These are phyloP conservation scores for Saprolegnia parasitica DNA, from an alignment of 352 stramenopile species.

Conservation along the genomic window DNA sequence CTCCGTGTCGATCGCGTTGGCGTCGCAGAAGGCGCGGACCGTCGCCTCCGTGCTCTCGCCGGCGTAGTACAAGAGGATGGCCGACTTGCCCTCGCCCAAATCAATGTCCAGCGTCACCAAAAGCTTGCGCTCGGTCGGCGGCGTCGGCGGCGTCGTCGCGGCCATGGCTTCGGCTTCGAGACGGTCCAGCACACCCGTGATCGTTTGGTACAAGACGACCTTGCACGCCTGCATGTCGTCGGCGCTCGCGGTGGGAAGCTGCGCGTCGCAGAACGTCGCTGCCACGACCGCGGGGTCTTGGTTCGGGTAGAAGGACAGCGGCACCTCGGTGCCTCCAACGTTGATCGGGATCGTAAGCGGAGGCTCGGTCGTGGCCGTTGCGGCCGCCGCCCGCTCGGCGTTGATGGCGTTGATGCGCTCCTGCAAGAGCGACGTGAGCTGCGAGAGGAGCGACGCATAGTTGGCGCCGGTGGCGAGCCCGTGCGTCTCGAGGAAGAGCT, in stretches of 20 bases:
- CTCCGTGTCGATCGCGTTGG: constrained; percentile 45
- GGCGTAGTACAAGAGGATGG: constrained; percentile 43
- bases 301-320: constrained; percentile 61
- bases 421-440: constrained; percentile 36
- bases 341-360: constrained; percentile 59
- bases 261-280: constrained; percentile 69
- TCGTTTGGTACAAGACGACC: constrained; percentile 44
- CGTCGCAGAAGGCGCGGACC: constrained; percentile 52
- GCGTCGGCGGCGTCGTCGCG: constrained; percentile 25
- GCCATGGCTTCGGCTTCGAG: neutral
- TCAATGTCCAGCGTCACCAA: constrained; percentile 76
- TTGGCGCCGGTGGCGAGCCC: constrained; percentile 39
- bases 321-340: constrained; percentile 46
- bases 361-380: constrained; percentile 29
- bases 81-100: constrained; percentile 43
- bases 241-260: constrained; percentile 49
- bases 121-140: constrained; percentile 26
- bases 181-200: constrained; percentile 27
- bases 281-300: constrained; percentile 52
- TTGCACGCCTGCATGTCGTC: constrained; percentile 60
- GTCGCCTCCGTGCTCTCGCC: constrained; percentile 48
- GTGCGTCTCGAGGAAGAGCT: constrained; percentile 53
- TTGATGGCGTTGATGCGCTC: constrained; percentile 30
- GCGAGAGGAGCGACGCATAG: constrained; percentile 41
- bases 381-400: neutral